Evolutionary conservation across 495 filamentous ascomycete species (phyloP).

Genomic region (Aspergillus mulundensis): DNA sequence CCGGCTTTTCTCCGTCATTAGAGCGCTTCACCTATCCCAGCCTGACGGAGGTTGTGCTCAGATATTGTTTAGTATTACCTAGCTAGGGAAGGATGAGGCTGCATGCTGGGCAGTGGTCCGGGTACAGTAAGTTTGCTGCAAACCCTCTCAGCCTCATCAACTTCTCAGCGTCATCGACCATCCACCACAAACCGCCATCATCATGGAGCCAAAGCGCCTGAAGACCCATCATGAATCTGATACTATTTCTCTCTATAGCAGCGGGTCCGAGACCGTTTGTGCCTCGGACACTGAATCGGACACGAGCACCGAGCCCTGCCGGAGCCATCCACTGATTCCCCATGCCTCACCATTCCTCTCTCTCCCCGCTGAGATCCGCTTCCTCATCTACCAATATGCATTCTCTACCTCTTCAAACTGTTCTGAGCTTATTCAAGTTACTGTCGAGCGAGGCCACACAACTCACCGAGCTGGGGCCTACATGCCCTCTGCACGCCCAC

Average conservation of each 20-base stretch:
- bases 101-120: neutral
- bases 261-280: neutral
- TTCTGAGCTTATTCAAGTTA: neutral
- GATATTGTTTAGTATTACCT: no score
- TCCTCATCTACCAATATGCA: slow-evolving; percentile 2
- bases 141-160: neutral
- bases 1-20: no score
- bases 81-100: neutral
- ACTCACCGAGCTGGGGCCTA: neutral
- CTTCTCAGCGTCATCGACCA: neutral
- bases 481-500: neutral
- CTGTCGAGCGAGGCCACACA: neutral
- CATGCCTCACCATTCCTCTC: neutral
- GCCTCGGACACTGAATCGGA: neutral
- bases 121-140: neutral
- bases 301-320: neutral
- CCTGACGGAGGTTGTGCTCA: no score
- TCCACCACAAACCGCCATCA: neutral
- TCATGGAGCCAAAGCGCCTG: neutral
- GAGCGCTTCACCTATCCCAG: no score
- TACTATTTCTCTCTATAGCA: neutral
- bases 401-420: neutral
- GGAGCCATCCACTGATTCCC: neutral
- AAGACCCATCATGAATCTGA: neutral
- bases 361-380: neutral